Base-by-base conservation (phyloP, 2,329 filamentous ascomycete species). In the Hypomyces rosellus region DNA sequence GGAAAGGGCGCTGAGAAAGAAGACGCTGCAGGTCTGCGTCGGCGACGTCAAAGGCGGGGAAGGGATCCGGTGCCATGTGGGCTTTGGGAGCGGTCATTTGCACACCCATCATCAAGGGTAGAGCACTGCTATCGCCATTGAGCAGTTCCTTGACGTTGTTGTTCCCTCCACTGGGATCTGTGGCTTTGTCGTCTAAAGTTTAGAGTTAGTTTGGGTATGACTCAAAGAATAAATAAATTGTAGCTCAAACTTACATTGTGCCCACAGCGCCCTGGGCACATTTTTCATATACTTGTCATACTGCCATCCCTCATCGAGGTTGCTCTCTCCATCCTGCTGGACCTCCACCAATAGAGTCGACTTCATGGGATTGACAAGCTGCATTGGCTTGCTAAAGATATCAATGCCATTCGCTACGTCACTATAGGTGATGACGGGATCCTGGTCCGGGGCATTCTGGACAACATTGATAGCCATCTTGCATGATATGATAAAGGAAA, bases 121-220 rank as follows among this genome's bases (percentile, higher is more conserved):
- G 12, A 30, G 12, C 15, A 30, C 37, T 39, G 1, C 18, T 14
- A 16, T 49, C 37, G 42, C 22, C 34, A 9, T 49, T 46, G 41
- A 52, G 46, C 5, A 52, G 46, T 4, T 52, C 41, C 7, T 22
- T n/a, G 22, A 52, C 42, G 33, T 52, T 52, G 20, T 52, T 52
- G 30, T 22, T 20, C 34, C 50, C 34, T 33, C 22, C 18, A 7
- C 9, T 9, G 15, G 50, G 50, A 22, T 52, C 50, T 7, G n/a
- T 34, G 3, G 16, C 11, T 9, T n/a, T 12, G 13, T 49, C 42
- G 42, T 52, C 50, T 48, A 15, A 13, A 5, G 5, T 14, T 16
- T 4, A 16, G 25, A 13, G 11, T 13, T 12, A 40, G 34, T 3
- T 15, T 15, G 1, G 2, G 30, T 11, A 36, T 9, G 4, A 38